Evolutionary conservation across 352 stramenopile species (phyloP).

Genomic region (Detonula confervacea): DNA sequence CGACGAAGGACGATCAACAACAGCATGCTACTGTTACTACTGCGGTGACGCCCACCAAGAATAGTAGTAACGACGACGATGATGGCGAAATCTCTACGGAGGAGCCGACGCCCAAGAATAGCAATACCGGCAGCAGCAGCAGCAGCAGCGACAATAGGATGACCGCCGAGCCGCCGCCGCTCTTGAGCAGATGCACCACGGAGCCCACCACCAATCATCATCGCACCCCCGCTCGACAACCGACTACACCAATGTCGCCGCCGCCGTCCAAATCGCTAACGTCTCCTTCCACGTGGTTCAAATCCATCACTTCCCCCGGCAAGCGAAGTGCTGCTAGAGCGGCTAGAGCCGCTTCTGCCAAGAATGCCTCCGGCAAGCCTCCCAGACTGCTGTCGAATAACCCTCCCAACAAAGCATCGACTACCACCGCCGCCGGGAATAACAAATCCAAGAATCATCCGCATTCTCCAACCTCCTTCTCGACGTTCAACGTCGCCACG

Average conservation of each 20-base stretch:
- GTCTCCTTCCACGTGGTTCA: constrained; percentile 34
- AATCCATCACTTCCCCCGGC: constrained; percentile 21
- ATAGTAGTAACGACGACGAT: too few species aligned
- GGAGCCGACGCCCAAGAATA: too few species aligned
- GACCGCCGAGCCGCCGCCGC: too few species aligned
- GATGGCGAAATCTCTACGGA: too few species aligned
- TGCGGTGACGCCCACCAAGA: too few species aligned
- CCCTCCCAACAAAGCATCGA: constrained; percentile 11
- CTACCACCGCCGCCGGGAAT: neutral
- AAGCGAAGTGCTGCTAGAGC: neutral
- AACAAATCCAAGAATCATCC: neutral
- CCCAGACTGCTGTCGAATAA: neutral
- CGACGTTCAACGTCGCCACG: constrained; percentile 39
- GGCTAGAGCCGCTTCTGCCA: neutral
- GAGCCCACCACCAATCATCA: neutral
- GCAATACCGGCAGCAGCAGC: too few species aligned
- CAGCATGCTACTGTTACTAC: too few species aligned
- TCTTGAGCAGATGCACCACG: too few species aligned
- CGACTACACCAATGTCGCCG: neutral
- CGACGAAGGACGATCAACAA: too few species aligned
- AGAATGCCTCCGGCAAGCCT: neutral
- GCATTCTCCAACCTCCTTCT: constrained; percentile 40
- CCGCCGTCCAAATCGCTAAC: constrained; percentile 7
- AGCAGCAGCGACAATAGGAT: too few species aligned
- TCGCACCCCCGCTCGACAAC: neutral